Conservation (phyloP, 768 basidiomycete species). For the Tricholomella constricta region DNA sequence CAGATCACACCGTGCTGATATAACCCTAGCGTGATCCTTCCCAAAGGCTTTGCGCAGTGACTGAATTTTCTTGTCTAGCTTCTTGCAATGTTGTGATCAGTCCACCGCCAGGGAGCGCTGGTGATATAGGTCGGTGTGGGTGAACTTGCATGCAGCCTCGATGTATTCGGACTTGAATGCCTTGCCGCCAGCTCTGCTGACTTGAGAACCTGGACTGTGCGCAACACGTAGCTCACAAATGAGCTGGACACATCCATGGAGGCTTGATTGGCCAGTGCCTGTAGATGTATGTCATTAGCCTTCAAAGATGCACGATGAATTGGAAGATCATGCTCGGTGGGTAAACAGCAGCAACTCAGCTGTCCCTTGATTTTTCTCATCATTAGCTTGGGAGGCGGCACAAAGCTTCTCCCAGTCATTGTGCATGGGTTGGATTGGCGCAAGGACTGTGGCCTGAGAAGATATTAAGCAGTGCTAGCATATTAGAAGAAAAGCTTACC, state of each 20-base stretch:
- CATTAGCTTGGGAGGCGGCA: not conserved
- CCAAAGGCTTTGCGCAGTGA: not conserved
- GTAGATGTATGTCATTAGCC: no score
- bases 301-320: no score
- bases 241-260: not conserved
- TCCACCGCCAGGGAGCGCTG: not conserved
- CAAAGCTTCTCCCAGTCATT: not conserved
- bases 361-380: not conserved
- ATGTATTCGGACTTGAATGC: not conserved
- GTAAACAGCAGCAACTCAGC: not conserved
- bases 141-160: not conserved
- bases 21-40: not conserved
- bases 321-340: not conserved
- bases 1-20: not conserved
- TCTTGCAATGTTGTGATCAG: not conserved
- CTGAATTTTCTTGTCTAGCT: not conserved
- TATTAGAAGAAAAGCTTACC: not conserved
- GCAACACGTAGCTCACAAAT: not conserved
- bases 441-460: not conserved
- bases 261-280: no score
- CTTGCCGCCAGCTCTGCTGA: not conserved
- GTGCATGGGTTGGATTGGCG: not conserved
- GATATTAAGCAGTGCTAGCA: not conserved
- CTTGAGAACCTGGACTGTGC: not conserved
- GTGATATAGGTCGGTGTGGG: not conserved